phyloP scores from a whole-genome alignment of 441 rosid genomes.

The Gossypium laxum region DNA sequence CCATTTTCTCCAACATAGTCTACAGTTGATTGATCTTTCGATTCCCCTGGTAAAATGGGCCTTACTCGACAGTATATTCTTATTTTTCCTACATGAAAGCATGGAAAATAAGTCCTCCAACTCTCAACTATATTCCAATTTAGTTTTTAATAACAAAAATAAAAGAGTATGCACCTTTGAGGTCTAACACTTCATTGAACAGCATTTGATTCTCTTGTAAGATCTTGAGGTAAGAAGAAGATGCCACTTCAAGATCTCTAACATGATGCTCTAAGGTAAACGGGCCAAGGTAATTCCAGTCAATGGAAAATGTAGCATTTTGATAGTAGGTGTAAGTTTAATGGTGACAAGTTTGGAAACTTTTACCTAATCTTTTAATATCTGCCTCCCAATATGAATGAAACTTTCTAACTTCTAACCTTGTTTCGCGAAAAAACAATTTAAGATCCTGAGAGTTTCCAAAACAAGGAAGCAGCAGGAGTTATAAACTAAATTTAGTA shows the following conservation, averaged over 20 bases:
- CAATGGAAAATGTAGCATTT: constrained; percentile 11
- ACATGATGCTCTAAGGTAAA: constrained; percentile 46
- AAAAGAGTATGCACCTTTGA: constrained; percentile 47
- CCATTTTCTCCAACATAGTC: constrained; percentile 90
- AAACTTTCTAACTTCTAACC: constrained; percentile 45
- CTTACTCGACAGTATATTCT: constrained; percentile 81
- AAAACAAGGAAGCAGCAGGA: neutral
- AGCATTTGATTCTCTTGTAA: constrained; percentile 76
- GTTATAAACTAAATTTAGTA: neutral
- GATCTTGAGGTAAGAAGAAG: constrained; percentile 67
- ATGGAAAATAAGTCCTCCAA: neutral
- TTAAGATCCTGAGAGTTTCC: constrained; percentile 48
- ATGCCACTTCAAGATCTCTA: constrained; percentile 60
- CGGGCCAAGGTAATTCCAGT: constrained; percentile 6
- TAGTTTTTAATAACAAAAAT: neutral
- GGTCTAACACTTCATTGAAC: constrained; percentile 92
- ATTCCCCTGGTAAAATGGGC: constrained; percentile 69
- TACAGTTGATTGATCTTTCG: constrained; percentile 49
- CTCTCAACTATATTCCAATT: neutral
- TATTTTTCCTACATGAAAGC: constrained; percentile 50
- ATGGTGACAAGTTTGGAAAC: constrained; percentile 9
- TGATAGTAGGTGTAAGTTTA: neutral
- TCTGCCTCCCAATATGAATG: constrained; percentile 65
- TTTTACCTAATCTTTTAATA: constrained; percentile 50
- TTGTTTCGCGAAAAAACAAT: constrained; percentile 35